These are phyloP conservation scores for Daldinia bambusicola DNA, from an alignment of 495 filamentous ascomycete genomes.

Conservation along the genomic window DNA sequence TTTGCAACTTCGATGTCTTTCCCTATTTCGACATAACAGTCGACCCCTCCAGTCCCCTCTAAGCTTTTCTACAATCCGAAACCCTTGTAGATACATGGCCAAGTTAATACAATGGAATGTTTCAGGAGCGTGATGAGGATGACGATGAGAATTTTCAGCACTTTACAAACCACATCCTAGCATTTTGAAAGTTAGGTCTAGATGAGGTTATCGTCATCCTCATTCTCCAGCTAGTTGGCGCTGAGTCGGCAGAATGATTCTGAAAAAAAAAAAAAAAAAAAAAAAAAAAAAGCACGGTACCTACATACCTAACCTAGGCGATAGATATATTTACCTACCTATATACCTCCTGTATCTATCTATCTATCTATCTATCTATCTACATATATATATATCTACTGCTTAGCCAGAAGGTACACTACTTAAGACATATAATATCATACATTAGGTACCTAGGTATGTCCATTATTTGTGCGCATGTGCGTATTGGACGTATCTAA, in stretches of 20 bases:
- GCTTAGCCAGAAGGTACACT: no score
- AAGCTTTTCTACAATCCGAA: slow-evolving; percentile 24
- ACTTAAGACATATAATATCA: no score
- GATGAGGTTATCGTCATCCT: slow-evolving; percentile 41
- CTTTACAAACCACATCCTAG: slow-evolving; percentile 7
- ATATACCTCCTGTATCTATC: no score
- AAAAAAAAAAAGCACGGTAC: slow-evolving; percentile 34
- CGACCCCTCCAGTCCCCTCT: slow-evolving; percentile 23
- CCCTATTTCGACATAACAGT: slow-evolving; percentile 41
- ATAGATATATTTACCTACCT: no score
- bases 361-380: slow-evolving; percentile 4
- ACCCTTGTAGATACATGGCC: slow-evolving; percentile 23
- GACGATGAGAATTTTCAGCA: background rate
- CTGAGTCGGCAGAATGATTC: slow-evolving; percentile 34
- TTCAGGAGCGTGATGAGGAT: slow-evolving; percentile 26
- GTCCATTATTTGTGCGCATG: slow-evolving; percentile 16
- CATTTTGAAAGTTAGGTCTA: slow-evolving; percentile 28
- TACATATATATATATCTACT: background rate
- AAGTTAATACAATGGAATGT: slow-evolving; percentile 29
- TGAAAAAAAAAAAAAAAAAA: slow-evolving; percentile 23
- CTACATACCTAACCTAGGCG: no score
- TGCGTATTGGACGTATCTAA: no score
- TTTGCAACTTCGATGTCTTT: slow-evolving; percentile 29
- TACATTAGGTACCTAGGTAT: no score
- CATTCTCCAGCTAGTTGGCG: slow-evolving; percentile 11